Evolutionary conservation across 345 rosid genomes (phyloP).

Genomic region (Ceriops decandra): DNA sequence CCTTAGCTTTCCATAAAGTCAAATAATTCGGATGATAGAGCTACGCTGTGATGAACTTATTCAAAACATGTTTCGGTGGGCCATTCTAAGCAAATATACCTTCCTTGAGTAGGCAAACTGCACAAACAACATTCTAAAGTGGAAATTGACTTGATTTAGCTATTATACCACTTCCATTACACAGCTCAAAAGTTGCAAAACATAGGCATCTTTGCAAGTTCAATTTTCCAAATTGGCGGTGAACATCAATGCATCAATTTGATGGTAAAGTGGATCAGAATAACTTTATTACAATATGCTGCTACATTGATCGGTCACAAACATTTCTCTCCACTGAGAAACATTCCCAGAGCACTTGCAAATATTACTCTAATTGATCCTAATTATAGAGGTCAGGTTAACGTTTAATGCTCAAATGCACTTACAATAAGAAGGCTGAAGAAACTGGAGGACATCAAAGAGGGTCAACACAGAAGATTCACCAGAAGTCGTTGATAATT

Average conservation of each 20-base stretch:
- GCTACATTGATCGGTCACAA: slow-evolving; percentile 7
- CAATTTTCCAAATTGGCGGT: background rate
- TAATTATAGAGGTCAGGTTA: background rate
- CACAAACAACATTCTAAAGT: background rate
- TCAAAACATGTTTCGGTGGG: background rate
- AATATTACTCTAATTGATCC: background rate
- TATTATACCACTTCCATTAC: background rate
- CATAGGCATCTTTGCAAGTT: background rate
- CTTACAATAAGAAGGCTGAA: background rate
- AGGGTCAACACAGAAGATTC: background rate
- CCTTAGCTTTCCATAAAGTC: background rate
- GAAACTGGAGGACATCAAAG: background rate
- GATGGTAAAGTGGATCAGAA: background rate
- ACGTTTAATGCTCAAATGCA: background rate
- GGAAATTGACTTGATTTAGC: slow-evolving; percentile 1
- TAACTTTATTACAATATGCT: background rate
- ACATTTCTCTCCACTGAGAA: background rate
- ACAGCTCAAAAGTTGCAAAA: background rate
- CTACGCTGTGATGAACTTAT: background rate
- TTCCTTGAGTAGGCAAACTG: background rate
- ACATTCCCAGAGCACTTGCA: background rate
- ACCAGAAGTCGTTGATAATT: background rate
- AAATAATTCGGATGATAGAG: background rate
- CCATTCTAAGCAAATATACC: background rate
- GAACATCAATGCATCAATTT: slow-evolving; percentile 5